Conservation (phyloP, 1,139 yeast species). For the Yarrowia galli region DNA sequence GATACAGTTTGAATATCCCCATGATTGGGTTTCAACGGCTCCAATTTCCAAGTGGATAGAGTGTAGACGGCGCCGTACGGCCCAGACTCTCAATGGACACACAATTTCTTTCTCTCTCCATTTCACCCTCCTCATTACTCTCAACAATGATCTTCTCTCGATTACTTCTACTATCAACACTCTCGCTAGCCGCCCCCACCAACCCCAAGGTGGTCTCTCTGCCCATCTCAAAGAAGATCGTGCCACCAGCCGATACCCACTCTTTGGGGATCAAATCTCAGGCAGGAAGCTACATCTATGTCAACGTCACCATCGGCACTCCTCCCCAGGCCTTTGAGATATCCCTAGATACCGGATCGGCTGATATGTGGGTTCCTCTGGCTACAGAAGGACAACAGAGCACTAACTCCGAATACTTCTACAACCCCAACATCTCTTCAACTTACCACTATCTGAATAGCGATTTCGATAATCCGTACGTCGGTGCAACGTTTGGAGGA, state of each 20-base stretch:
- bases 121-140: no score
- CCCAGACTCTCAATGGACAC: not conserved
- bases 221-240: not conserved
- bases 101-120: no score
- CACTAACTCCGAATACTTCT: not conserved
- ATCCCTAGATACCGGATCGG: not conserved
- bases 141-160: not conserved
- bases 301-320: slow-evolving; percentile 1
- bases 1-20: not conserved
- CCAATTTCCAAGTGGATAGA: not conserved
- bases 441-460: not conserved
- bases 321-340: slow-evolving; percentile 12
- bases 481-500: not conserved
- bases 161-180: not conserved
- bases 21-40: not conserved
- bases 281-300: not conserved
- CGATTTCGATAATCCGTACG: not conserved
- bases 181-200: not conserved
- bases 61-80: not conserved
- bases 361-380: not conserved
- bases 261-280: not conserved
- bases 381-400: no score
- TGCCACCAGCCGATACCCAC: not conserved
- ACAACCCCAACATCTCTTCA: not conserved
- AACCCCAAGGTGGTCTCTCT: not conserved